Conservation (phyloP, 2,329 filamentous ascomycete species). For the Penicillium polonicum region DNA sequence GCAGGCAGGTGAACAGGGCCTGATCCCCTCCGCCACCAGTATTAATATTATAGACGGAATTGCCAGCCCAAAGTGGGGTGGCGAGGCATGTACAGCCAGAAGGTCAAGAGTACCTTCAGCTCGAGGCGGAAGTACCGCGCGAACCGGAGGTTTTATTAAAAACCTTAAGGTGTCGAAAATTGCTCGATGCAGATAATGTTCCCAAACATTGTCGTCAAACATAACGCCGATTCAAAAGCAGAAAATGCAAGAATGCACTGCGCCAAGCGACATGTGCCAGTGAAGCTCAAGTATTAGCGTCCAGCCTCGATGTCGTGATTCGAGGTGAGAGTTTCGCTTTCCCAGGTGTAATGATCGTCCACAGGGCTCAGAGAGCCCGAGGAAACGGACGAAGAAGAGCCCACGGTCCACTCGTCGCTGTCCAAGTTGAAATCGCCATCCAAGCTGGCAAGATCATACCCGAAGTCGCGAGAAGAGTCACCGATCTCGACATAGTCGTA, state of each 20-base stretch:
- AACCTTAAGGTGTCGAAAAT: constrained; percentile 39
- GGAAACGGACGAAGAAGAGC: constrained; percentile 74
- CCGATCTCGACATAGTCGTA: constrained; percentile 92
- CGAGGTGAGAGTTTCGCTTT: constrained; percentile 40
- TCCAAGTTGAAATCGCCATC: constrained; percentile 60
- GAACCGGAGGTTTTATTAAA: constrained; percentile 36
- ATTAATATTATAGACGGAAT: constrained; percentile 45
- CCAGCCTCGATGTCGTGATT: constrained; percentile 43
- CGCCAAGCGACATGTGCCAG: constrained; percentile 24
- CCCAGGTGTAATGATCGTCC: constrained; percentile 56
- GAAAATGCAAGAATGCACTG: constrained; percentile 31
- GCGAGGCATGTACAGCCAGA: constrained; percentile 41
- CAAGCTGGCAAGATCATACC: constrained; percentile 57
- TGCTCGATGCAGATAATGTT: constrained; percentile 39
- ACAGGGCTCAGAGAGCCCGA: constrained; percentile 63
- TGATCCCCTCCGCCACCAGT: constrained; percentile 26
- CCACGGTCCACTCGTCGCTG: constrained; percentile 87
- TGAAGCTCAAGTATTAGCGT: constrained; percentile 26
- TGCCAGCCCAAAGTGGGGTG: constrained; percentile 19
- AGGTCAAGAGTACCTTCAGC: constrained; percentile 23
- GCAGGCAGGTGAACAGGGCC: constrained; percentile 15
- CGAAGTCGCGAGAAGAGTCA: constrained; percentile 55
- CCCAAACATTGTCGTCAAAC: constrained; percentile 39
- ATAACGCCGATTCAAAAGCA: constrained; percentile 35
- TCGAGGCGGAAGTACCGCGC: constrained; percentile 23